Percentiles rank a stretch among this genome's conserved stretches.
phyloP scores from a whole-genome alignment of 1,139 yeast species.

The Pichia sp. region DNA sequence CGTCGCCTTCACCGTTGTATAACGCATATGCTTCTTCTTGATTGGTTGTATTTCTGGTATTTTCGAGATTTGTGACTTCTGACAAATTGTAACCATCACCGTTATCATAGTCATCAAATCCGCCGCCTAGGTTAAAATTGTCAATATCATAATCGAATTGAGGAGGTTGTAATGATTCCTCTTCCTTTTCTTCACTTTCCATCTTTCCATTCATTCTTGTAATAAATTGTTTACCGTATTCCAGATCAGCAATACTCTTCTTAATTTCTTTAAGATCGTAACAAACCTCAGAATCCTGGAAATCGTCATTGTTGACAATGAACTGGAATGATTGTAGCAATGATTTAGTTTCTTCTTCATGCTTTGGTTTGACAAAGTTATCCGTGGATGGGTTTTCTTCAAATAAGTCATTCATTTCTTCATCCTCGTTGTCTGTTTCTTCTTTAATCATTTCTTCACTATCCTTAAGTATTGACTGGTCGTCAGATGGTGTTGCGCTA shows the following conservation, averaged over 20 bases:
- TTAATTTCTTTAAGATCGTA: conserved; percentile 11
- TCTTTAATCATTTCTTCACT: too few species aligned
- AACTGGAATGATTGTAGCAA: not conserved
- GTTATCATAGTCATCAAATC: too few species aligned
- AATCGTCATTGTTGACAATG: not conserved
- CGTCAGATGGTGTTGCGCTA: conserved; percentile 15
- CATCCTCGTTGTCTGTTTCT: conserved; percentile 4
- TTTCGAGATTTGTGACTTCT: conserved; percentile 19
- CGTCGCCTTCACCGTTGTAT: not conserved
- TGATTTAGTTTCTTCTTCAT: not conserved
- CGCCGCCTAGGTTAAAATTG: conserved; percentile 11
- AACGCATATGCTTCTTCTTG: not conserved
- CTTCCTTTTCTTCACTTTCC: conserved; percentile 3
- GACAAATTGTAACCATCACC: conserved; percentile 13
- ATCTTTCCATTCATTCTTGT: conserved; percentile 7
- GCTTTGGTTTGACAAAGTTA: not conserved
- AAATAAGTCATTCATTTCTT: conserved; percentile 4
- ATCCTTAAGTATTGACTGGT: conserved; percentile 1
- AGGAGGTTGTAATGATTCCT: conserved; percentile 1
- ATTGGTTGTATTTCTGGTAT: not conserved
- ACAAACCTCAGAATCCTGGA: conserved; percentile 2
- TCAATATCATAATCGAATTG: conserved; percentile 19
- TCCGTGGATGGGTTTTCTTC: not conserved
- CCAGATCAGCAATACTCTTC: conserved; percentile 11
- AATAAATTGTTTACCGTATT: conserved; percentile 12